Percentiles rank a stretch among this genome's conserved stretches.
These are phyloP conservation scores for Zygoascus sp. DNA, from an alignment of 1,139 yeast species.

Conservation along the genomic window DNA sequence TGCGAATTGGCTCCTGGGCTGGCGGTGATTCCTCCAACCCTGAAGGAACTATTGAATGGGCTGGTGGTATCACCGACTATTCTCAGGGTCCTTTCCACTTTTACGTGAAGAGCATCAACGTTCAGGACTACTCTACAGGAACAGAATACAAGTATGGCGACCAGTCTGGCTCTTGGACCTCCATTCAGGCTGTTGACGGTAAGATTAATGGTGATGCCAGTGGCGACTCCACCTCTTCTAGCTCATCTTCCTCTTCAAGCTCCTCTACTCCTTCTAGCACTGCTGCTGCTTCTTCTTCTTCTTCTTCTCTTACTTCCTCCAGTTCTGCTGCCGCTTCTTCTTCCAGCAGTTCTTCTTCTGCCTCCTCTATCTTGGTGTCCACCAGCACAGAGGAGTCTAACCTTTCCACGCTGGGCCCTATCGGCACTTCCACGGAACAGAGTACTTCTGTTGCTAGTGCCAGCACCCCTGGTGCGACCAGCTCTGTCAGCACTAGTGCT, in stretches of 20 bases:
- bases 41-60: constrained; percentile 75
- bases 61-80: constrained; percentile 74
- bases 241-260: neutral
- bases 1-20: constrained; percentile 72
- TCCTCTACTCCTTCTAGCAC: neutral
- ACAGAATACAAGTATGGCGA: constrained; percentile 60
- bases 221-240: constrained; percentile 16
- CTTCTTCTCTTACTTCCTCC: neutral
- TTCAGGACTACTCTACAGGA: constrained; percentile 80
- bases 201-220: constrained; percentile 54
- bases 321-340: neutral
- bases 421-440: too few species aligned
- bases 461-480: neutral
- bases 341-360: neutral
- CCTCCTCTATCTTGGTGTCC: neutral
- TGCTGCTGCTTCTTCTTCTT: neutral
- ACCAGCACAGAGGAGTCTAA: too few species aligned
- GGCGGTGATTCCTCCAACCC: constrained; percentile 63
- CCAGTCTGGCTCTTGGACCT: constrained; percentile 60
- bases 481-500: neutral
- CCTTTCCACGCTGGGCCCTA: too few species aligned
- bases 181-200: constrained; percentile 64
- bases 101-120: constrained; percentile 56
- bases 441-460: neutral
- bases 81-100: constrained; percentile 63